phyloP scores from a whole-genome alignment of 352 stramenopile species.

The Globisporangium camurandrum region DNA sequence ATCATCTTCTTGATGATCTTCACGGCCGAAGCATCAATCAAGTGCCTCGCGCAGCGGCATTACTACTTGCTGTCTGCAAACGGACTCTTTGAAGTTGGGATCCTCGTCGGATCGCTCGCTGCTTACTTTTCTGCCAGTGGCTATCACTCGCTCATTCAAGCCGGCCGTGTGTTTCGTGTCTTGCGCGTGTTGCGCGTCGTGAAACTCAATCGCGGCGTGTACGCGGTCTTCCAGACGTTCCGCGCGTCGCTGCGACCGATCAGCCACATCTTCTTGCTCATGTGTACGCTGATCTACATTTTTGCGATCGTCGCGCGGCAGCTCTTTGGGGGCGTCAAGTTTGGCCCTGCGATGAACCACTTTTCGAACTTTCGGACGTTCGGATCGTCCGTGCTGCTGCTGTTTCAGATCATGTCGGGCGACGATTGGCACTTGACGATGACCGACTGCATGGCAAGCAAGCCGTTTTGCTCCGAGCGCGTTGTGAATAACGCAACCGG shows the following conservation, averaged over 20 bases:
- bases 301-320: slow-evolving; percentile 66
- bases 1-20: slow-evolving; percentile 65
- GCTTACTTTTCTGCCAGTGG: slow-evolving; percentile 56
- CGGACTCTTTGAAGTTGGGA: slow-evolving; percentile 56
- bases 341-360: slow-evolving; percentile 45
- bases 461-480: slow-evolving; percentile 51
- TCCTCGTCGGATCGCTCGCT: slow-evolving; percentile 50
- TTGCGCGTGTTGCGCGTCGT: slow-evolving; percentile 74
- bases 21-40: slow-evolving; percentile 41
- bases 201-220: slow-evolving; percentile 59
- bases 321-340: slow-evolving; percentile 61
- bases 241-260: slow-evolving; percentile 55
- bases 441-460: slow-evolving; percentile 64
- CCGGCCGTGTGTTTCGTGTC: slow-evolving; percentile 65
- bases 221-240: slow-evolving; percentile 76
- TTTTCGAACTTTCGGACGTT: slow-evolving; percentile 75
- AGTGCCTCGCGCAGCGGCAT: slow-evolving; percentile 51
- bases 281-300: slow-evolving; percentile 81
- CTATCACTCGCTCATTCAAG: slow-evolving; percentile 62
- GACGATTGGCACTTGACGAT: slow-evolving; percentile 80
- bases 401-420: slow-evolving; percentile 80
- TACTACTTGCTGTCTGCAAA: slow-evolving; percentile 50
- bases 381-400: slow-evolving; percentile 43
- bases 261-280: slow-evolving; percentile 73
- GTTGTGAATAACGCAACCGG: slow-evolving; percentile 22